Percentiles rank a stretch among this genome's conserved stretches.
phyloP scores from a whole-genome alignment of 257 asterid genomes.

The Penstemon davidsonii region DNA sequence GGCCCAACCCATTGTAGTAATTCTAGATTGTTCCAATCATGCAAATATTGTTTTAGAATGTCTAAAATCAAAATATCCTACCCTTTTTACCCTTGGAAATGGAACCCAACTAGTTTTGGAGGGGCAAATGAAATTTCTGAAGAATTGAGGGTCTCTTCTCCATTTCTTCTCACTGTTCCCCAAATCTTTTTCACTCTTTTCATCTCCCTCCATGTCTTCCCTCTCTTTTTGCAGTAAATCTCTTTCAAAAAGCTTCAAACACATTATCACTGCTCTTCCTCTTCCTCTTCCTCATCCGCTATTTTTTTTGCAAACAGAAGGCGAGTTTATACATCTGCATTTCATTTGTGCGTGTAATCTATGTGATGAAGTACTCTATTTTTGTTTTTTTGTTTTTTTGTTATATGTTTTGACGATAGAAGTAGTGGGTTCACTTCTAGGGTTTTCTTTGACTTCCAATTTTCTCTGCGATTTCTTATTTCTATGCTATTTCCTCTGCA shows the following conservation, averaged over 20 bases:
- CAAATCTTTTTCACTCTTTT: slow-evolving; percentile 23
- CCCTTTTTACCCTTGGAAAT: slow-evolving; percentile 25
- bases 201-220: slow-evolving; percentile 46
- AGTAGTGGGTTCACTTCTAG: slow-evolving; percentile 24
- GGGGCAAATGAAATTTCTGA: slow-evolving; percentile 45
- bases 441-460: slow-evolving; percentile 19
- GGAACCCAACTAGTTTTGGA: slow-evolving; percentile 19
- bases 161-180: slow-evolving; percentile 24
- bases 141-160: slow-evolving; percentile 39
- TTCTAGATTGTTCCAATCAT: slow-evolving; percentile 23
- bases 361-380: slow-evolving; percentile 5
- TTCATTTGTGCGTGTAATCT: slow-evolving; percentile 1
- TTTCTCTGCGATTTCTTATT: too few relatives aligned
- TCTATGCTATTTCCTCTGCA: neutral
- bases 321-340: slow-evolving; percentile 26
- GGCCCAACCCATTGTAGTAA: slow-evolving; percentile 15
- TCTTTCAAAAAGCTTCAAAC: neutral
- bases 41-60: neutral
- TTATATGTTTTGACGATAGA: slow-evolving; percentile 6
- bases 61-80: neutral
- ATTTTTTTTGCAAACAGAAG: slow-evolving; percentile 1
- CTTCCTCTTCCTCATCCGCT: neutral
- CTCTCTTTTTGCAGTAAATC: slow-evolving; percentile 28
- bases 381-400: slow-evolving; percentile 10
- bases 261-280: slow-evolving; percentile 15